These are phyloP conservation scores for Eucalyptus regnans DNA, from an alignment of 345 rosid genomes.

Conservation along the genomic window DNA sequence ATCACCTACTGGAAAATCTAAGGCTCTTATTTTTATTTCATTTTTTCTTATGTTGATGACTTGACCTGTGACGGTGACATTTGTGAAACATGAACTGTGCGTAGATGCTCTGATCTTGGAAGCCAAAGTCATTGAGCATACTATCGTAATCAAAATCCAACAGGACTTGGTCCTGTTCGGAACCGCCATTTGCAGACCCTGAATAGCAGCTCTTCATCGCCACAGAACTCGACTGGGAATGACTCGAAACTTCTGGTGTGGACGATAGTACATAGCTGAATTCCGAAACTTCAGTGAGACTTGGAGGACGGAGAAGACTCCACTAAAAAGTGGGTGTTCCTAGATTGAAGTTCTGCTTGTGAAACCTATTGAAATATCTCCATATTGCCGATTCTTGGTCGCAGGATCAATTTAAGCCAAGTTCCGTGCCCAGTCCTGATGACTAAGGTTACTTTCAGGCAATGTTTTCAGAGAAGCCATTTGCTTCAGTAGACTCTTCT, in stretches of 20 bases:
- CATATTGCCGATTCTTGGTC: neutral
- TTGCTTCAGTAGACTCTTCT: neutral
- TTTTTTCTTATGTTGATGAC: neutral
- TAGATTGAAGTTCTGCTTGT: neutral
- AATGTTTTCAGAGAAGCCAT: neutral
- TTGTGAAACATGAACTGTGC: neutral
- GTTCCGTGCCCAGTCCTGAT: neutral
- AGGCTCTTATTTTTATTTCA: neutral
- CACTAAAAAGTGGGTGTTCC: neutral
- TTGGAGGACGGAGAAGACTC: neutral
- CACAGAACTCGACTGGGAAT: neutral
- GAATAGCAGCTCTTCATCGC: neutral
- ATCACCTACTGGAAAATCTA: neutral
- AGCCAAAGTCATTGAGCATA: neutral
- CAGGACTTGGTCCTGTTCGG: neutral
- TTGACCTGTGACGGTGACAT: neutral
- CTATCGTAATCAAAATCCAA: neutral
- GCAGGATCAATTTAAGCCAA: neutral
- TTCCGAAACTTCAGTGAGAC: neutral
- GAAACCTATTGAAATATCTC: neutral
- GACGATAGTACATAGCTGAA: neutral
- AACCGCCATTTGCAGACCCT: neutral
- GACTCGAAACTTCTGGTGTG: neutral
- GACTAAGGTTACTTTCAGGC: neutral
- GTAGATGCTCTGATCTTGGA: neutral